Conservation (phyloP, 73 alveolate species). For the Tetrahymena borealis region DNA sequence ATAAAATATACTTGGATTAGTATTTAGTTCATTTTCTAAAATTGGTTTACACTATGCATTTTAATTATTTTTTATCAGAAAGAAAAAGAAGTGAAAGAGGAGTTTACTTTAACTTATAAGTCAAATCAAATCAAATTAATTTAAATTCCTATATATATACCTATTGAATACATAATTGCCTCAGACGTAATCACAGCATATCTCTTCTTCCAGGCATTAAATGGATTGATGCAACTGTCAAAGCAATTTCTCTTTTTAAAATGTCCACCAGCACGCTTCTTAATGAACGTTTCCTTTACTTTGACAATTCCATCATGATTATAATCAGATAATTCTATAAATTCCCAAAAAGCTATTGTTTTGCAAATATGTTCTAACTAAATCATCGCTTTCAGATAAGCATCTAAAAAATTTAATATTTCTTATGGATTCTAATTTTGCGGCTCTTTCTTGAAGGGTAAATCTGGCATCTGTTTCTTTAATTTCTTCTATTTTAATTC, state of each 20-base stretch:
- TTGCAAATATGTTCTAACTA: background rate
- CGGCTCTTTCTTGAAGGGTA: background rate
- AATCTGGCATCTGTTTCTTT: background rate
- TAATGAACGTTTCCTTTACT: background rate
- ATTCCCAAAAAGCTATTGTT: background rate
- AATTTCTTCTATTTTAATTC: background rate
- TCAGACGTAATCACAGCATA: conserved; percentile 3
- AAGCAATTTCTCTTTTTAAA: background rate
- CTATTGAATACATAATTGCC: conserved; percentile 9
- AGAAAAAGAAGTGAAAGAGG: no score
- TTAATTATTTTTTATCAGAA: no score
- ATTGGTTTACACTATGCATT: no score
- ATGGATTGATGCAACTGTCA: background rate
- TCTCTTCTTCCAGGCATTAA: conserved; percentile 9
- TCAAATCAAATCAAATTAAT: background rate
- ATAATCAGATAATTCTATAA: background rate
- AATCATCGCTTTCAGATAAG: background rate
- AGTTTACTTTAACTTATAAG: no score
- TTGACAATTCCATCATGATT: background rate
- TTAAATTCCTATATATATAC: background rate
- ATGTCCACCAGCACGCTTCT: background rate
- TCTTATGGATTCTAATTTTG: background rate
- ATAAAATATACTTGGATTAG: no score
- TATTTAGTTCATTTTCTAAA: no score
- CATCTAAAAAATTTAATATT: background rate